Evolutionary conservation across 495 filamentous ascomycete genomes (phyloP), one percentile per base, ranked within the genome.

Genomic region (Hyphodiscus hymeniophilus): DNA sequence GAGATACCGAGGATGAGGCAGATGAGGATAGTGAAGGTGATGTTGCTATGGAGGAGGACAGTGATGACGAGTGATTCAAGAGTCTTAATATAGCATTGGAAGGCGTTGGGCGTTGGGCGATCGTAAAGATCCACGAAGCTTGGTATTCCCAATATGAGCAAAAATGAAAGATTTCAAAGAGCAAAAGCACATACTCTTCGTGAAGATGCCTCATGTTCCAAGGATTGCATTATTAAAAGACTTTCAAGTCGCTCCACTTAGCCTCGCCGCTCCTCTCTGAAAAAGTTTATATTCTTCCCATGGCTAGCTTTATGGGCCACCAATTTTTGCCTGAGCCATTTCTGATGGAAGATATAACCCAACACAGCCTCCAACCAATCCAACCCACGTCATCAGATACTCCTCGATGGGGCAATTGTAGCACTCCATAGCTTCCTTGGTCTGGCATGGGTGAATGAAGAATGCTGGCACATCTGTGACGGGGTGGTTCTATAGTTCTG

Each of bases 391-490:
- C 65, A 82, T 74, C 56, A 94, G 73, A 69, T 92, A 94, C 43
- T 74, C 69, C 58, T 78, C 68, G 26, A 77, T 73, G 33, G 68
- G 68, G 51, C 76, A 71, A 42, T 71, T 62, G 54, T 75, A 72
- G 16, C 57, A 63, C 30, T 65, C 69, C 77, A 94, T 83, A 40
- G 82, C 84, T 52, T 88, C 83, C 46, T 80, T 81, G n/a, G 87
- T 82, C 60, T 85, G 77, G 70, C 88, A 94, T 18, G 88, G 88
- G 65, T 94, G 88, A 56, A 92, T 68, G 66, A 89, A 92, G 59
- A 85, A 89, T 40, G 77, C 71, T 38, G 87, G 87, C 39, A 81
- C 58, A 47, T 80, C 82, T 47, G 79, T 84, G 35, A 81, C 65
- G 38, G 88, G 88, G 72, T 92, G 86, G 66, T 90, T 79, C 87